Evolutionary conservation across 345 rosid species (phyloP).

Genomic region (Moringa oleifera): DNA sequence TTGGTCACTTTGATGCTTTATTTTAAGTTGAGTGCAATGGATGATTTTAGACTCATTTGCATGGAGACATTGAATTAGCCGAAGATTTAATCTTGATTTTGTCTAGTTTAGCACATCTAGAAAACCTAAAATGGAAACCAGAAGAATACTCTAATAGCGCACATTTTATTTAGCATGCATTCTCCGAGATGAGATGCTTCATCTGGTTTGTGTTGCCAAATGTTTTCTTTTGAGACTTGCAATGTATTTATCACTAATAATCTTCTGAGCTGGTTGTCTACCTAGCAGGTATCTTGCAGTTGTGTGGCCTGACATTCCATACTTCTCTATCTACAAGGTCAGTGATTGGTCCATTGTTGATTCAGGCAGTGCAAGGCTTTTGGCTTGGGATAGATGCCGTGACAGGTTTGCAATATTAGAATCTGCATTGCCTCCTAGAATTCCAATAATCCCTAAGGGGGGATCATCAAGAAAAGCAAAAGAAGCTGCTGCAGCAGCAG

Average conservation of each 20-base stretch:
- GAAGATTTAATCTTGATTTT: too few relatives aligned
- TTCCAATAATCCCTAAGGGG: constrained; percentile 84
- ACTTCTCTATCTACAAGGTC: constrained; percentile 91
- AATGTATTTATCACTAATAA: not conserved
- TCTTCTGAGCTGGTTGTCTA: constrained; percentile 7
- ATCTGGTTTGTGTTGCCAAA: not conserved
- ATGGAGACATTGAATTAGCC: not conserved
- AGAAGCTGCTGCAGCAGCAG: constrained; percentile 98
- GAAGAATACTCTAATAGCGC: not conserved
- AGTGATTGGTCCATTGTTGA: constrained; percentile 97
- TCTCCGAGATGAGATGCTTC: constrained; percentile 5
- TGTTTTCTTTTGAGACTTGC: not conserved
- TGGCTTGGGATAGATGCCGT: constrained; percentile 95
- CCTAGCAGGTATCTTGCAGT: constrained; percentile 80
- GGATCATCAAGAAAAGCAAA: constrained; percentile 86
- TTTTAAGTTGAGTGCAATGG: not conserved
- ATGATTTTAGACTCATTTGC: not conserved
- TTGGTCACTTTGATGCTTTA: constrained; percentile 8
- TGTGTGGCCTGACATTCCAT: constrained; percentile 97
- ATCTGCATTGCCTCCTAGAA: constrained; percentile 71
- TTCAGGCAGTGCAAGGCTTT: constrained; percentile 93
- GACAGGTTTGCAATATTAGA: constrained; percentile 95
- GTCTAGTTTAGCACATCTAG: too few relatives aligned
- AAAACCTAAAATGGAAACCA: not conserved
- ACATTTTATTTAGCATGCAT: constrained; percentile 4